phyloP scores from a whole-genome alignment of 225 moss, liverwort and hornwort genomes.

The Antitrichia curtipendula region DNA sequence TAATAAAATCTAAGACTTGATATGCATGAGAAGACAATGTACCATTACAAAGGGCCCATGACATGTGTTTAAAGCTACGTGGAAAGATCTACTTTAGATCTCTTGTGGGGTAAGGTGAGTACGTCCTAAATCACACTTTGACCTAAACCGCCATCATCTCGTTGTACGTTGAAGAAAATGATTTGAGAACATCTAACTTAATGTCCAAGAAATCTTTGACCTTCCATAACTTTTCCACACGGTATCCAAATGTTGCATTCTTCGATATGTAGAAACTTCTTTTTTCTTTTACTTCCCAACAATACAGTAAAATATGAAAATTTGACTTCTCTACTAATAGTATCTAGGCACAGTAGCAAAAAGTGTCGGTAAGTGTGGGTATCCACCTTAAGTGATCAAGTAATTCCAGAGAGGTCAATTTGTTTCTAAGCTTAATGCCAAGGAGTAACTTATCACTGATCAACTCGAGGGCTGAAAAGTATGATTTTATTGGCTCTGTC shows the following conservation, averaged over 20 bases:
- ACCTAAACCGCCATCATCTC: accelerated
- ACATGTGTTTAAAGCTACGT: not conserved
- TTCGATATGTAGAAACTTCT: accelerated
- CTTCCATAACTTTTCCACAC: not conserved
- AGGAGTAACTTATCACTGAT: no score
- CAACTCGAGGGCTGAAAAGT: no score
- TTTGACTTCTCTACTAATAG: no score
- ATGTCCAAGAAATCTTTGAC: not conserved
- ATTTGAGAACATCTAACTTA: not conserved
- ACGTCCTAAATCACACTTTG: accelerated
- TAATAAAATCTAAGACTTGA: not conserved
- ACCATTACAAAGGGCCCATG: not conserved
- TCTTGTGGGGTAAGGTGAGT: not conserved
- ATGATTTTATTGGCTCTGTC: no score
- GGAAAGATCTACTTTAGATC: not conserved
- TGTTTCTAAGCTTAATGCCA: no score
- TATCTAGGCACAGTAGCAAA: no score
- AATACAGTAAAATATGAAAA: not conserved
- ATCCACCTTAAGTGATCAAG: no score
- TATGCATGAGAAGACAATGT: not conserved
- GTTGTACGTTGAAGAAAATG: not conserved
- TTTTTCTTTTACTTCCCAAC: not conserved
- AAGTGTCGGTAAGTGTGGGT: no score
- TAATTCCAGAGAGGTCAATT: no score
- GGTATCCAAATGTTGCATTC: accelerated